Evolutionary conservation across 2,329 filamentous ascomycete genomes (phyloP).

Genomic region (Tolypocladium ovalisporum): DNA sequence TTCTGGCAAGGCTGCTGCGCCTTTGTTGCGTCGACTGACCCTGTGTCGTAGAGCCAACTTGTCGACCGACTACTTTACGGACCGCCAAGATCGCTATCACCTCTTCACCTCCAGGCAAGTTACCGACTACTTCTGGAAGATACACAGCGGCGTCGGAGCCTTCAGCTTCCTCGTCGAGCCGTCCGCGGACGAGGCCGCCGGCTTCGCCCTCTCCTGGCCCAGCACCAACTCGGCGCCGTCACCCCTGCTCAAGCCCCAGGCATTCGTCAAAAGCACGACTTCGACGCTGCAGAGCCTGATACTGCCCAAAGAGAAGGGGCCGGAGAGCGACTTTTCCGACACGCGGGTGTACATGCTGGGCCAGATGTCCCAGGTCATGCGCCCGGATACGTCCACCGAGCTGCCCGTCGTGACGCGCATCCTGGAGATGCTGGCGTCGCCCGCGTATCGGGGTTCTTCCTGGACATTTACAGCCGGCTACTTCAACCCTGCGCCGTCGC

Average conservation of each 20-base stretch:
- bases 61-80: conserved; percentile 90
- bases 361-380: conserved; percentile 77
- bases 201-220: conserved; percentile 64
- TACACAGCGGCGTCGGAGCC: conserved; percentile 67
- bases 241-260: conserved; percentile 57
- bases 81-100: conserved; percentile 90
- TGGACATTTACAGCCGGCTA: conserved; percentile 99
- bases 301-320: conserved; percentile 16
- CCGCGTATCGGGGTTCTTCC: conserved; percentile 55
- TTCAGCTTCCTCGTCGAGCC: conserved; percentile 75
- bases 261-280: conserved; percentile 61
- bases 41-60: conserved; percentile 61
- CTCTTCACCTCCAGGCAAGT: conserved; percentile 71
- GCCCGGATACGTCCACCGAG: conserved; percentile 75
- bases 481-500: conserved; percentile 86
- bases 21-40: not conserved
- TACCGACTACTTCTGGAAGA: conserved; percentile 68
- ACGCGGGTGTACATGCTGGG: conserved; percentile 79
- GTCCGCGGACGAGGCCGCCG: conserved; percentile 36
- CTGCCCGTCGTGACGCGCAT: conserved; percentile 70
- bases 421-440: conserved; percentile 53
- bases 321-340: conserved; percentile 26
- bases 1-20: not conserved
- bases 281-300: conserved; percentile 57
- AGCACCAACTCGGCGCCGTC: conserved; percentile 60